Evolutionary conservation across 2,329 filamentous ascomycete species (phyloP), one percentile per base, ranked within the genome.

Genomic region (Trichoderma lentiforme): DNA sequence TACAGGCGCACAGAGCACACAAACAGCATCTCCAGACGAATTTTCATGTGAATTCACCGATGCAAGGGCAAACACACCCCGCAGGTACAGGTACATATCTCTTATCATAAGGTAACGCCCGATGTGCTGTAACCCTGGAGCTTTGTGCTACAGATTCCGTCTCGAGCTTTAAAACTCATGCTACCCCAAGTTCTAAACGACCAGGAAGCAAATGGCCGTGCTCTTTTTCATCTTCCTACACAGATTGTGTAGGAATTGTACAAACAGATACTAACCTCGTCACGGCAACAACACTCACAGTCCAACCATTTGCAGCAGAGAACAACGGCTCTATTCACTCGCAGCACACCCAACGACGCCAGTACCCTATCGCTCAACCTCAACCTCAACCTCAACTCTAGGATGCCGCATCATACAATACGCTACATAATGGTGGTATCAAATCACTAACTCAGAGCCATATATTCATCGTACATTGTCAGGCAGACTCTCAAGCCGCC

Each of bases 31-130:
- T 24, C 9, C 4, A 51, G 43, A 53, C 11, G 21, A 26, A 70
- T 61, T 70, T 62, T 62, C 66, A 70, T 61, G 56, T 70, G 66
- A 70, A 62, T 62, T 36, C 39, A 47, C 36, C 14, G 39, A 28
- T 32, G 66, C 66, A 58, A 70, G 57, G 57, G 66, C 57, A 70
- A 56, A 36, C 39, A 26, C 66, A 61, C 66, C 66, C 66, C 66
- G 47, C 66, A 62, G 30, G 64, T 67, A 36, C 51, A 21, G 24
- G 11, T 53, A 51, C 62, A 34, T 4, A 12, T 11, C 6, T 14
- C 39, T 30, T 58, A 67, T 67, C 51, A 30, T 12, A 24, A 32
- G 56, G 65, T 47, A 47, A n/a, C 56, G 21, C 65, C 15, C 9
- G 3, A 6, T 39, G 21, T 58, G 32, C 61, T 51, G 36, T 18